Percentiles rank a stretch among this genome's conserved stretches.
Conservation (phyloP, 169 alveolate genomes). For the Eimeria brunetti region DNA sequence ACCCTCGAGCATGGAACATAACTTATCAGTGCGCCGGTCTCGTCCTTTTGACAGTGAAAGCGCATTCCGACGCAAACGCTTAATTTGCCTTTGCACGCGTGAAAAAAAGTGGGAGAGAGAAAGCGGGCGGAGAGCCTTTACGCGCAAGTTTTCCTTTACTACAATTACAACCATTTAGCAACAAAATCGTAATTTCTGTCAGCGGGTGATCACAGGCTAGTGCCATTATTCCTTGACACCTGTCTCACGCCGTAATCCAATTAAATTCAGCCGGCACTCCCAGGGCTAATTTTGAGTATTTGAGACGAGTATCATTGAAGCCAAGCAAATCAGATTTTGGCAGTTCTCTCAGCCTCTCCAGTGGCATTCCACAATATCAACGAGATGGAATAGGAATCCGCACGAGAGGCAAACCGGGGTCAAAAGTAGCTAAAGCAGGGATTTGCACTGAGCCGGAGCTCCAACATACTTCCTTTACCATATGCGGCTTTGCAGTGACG, state of each 20-base stretch:
- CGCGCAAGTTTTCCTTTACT: not conserved
- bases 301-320: not conserved
- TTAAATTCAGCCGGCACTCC: not conserved
- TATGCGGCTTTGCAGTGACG: not conserved
- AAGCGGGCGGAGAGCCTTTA: not conserved
- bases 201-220: not conserved
- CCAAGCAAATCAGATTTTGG: not conserved
- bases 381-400: not conserved
- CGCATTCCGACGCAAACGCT: not conserved
- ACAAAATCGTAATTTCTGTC: not conserved
- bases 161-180: not conserved
- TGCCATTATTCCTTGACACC: not conserved
- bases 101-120: no score
- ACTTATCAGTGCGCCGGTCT: not conserved
- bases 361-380: not conserved
- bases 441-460: not conserved
- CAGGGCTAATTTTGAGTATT: not conserved
- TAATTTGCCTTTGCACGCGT: not conserved
- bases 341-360: not conserved
- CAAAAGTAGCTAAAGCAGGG: not conserved
- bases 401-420: not conserved
- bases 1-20: not conserved
- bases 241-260: not conserved
- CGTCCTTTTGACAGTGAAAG: not conserved
- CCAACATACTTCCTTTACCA: not conserved